Evolutionary conservation across 2,329 filamentous ascomycete species (phyloP).

Genomic region (Gaeumannomyces tritici): DNA sequence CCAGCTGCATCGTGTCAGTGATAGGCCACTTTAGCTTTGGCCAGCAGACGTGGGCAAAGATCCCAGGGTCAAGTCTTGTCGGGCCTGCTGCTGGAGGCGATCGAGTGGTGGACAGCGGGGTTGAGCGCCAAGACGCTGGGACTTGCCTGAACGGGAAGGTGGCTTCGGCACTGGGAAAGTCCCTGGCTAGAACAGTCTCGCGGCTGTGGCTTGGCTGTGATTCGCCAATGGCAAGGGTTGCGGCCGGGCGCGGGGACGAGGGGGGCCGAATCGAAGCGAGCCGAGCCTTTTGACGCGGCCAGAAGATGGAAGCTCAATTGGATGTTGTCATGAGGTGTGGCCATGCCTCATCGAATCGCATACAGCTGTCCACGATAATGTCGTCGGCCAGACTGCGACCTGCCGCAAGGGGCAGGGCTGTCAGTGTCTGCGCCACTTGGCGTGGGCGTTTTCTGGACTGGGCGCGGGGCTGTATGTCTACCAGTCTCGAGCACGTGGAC

Average conservation of each 20-base stretch:
- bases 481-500: no score
- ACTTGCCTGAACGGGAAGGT: neutral
- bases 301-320: no score
- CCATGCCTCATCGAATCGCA: neutral
- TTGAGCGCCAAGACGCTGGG: neutral
- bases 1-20: neutral
- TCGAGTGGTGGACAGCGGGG: no score
- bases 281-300: neutral
- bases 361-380: neutral
- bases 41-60: neutral
- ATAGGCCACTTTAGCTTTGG: neutral
- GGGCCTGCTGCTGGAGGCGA: no score
- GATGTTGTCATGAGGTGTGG: no score
- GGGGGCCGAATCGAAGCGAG: neutral
- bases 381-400: neutral
- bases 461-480: no score
- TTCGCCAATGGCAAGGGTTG: neutral
- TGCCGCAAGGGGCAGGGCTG: neutral
- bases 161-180: neutral
- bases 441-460: no score
- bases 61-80: no score
- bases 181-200: neutral
- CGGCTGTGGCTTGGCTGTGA: neutral
- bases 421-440: neutral
- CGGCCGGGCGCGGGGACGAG: no score